Evolutionary conservation across 2,329 filamentous ascomycete species (phyloP).

Genomic region (Rutstroemia sp.): DNA sequence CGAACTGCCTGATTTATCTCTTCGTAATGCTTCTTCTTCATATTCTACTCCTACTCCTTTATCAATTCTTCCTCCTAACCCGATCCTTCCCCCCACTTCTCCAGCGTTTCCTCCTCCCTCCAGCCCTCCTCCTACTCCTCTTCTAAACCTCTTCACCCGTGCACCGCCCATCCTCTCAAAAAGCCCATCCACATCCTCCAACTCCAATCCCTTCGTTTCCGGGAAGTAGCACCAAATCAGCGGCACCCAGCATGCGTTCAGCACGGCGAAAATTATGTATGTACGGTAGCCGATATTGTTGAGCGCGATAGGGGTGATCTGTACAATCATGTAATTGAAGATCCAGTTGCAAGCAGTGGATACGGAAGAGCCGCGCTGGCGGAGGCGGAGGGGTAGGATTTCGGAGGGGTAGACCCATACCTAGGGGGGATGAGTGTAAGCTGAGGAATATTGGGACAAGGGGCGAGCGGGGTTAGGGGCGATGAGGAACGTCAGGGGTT

Average conservation of each 20-base stretch:
- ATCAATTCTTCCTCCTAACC: no score
- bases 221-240: constrained; percentile 59
- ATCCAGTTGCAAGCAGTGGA: constrained; percentile 43
- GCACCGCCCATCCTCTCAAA: background rate
- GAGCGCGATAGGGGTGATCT: constrained; percentile 30
- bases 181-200: constrained; percentile 51
- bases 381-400: constrained; percentile 48
- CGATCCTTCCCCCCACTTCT: background rate
- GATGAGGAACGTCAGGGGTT: no score
- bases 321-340: constrained; percentile 51
- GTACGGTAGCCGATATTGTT: constrained; percentile 35
- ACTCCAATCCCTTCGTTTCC: constrained; percentile 54
- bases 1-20: no score
- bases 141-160: no score
- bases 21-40: no score
- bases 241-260: constrained; percentile 29
- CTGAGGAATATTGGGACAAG: no score
- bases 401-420: constrained; percentile 52
- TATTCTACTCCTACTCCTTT: no score
- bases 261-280: constrained; percentile 30
- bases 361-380: constrained; percentile 53
- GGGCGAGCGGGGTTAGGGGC: no score
- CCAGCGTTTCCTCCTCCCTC: background rate
- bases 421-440: background rate
- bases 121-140: background rate